Evolutionary conservation across 371 early-diverging fungal species (phyloP).

Genomic region (Blakeslea trispora): DNA sequence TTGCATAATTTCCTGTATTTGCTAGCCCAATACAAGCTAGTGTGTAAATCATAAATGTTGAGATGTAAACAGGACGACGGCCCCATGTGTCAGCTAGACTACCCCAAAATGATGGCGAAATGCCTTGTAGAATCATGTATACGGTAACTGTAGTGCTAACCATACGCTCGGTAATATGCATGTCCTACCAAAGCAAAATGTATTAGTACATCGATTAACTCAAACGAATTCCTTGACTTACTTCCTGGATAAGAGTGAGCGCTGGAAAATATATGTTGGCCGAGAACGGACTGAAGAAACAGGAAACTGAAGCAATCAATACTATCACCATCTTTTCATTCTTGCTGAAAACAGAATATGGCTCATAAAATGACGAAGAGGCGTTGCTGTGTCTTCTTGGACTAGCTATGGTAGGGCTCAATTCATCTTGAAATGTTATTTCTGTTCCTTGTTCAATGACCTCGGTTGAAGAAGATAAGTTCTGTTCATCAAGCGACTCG

Average conservation of each 20-base stretch:
- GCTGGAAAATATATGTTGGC: constrained; percentile 15
- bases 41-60: constrained; percentile 52
- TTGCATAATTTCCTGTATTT: constrained; percentile 43
- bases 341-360: constrained; percentile 2
- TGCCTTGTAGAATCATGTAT: constrained; percentile 34
- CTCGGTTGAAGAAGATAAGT: not conserved
- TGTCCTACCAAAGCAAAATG: constrained; percentile 18
- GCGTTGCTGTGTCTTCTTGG: too few relatives aligned
- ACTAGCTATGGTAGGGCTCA: too few relatives aligned
- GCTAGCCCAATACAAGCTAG: constrained; percentile 62
- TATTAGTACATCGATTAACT: too few relatives aligned
- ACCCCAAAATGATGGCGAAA: constrained; percentile 57
- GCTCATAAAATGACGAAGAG: not conserved
- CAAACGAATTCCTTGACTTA: too few relatives aligned
- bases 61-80: constrained; percentile 58
- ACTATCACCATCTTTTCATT: constrained; percentile 5
- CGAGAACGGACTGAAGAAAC: constrained; percentile 12
- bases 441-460: not conserved
- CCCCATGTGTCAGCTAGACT: constrained; percentile 61
- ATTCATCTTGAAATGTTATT: not conserved
- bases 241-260: constrained; percentile 1
- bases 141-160: constrained; percentile 30
- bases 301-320: not conserved
- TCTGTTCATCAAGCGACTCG: not conserved
- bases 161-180: constrained; percentile 20